These are phyloP conservation scores for Dothistroma pini DNA, from an alignment of 2,329 filamentous ascomycete species.

Conservation along the genomic window DNA sequence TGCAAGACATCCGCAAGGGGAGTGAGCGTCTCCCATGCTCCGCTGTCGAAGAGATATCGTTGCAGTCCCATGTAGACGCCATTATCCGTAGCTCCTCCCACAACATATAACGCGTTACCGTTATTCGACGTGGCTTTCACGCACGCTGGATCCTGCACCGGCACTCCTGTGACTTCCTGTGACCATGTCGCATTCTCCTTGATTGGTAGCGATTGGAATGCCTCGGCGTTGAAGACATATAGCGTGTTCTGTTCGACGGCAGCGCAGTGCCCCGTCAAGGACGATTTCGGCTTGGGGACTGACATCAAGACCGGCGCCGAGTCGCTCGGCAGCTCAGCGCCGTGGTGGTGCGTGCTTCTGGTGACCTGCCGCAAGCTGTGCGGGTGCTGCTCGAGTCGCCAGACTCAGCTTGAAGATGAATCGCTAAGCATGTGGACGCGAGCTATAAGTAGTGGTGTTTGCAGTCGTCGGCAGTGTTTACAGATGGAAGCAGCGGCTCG, in stretches of 20 bases:
- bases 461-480: not conserved
- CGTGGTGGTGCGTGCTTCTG: constrained; percentile 3
- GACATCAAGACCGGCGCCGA: constrained; percentile 53
- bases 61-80: constrained; percentile 73
- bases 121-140: constrained; percentile 63
- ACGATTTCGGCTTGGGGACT: constrained; percentile 64
- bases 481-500: constrained; percentile 2
- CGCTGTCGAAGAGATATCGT: constrained; percentile 55
- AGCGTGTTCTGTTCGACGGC: constrained; percentile 76
- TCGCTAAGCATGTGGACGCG: constrained; percentile 18
- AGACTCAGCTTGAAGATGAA: constrained; percentile 4
- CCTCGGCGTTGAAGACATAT: constrained; percentile 70
- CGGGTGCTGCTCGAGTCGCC: constrained; percentile 4
- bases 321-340: constrained; percentile 20
- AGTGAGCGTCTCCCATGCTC: constrained; percentile 57
- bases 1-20: constrained; percentile 54
- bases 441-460: constrained; percentile 11
- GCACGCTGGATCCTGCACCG: constrained; percentile 73
- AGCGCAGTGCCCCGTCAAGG: constrained; percentile 75
- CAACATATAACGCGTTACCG: constrained; percentile 68
- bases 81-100: constrained; percentile 64
- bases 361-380: not conserved
- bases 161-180: constrained; percentile 59
- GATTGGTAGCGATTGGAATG: constrained; percentile 71
- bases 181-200: constrained; percentile 69